Percentiles rank a stretch among this genome's conserved stretches.
These are phyloP conservation scores for Closterium sp. DNA, from an alignment of 139 green algal genomes.

Conservation along the genomic window DNA sequence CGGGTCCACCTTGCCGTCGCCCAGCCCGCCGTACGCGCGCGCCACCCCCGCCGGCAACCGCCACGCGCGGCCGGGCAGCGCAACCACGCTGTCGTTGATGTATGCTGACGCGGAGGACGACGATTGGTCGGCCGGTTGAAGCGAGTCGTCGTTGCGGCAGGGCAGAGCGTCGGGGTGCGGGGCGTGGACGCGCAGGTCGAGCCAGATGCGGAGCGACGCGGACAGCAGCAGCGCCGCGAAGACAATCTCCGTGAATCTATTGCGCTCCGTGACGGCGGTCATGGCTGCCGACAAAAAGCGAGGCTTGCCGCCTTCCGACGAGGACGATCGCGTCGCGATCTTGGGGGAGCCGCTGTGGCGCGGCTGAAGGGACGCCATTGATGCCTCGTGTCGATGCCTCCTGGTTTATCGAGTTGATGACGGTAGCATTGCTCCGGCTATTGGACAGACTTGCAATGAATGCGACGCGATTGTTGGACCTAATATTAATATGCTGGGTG, in stretches of 20 bases:
- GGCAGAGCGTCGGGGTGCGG: not conserved
- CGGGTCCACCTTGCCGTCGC: conserved; percentile 8
- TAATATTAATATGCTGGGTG: not conserved
- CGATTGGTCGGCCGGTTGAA: not conserved
- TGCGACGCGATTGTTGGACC: not conserved
- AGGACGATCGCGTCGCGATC: not conserved
- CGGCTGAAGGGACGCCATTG: not conserved
- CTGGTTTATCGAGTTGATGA: not conserved
- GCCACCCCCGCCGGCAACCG: not conserved
- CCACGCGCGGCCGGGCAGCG: not conserved
- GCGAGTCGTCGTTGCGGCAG: not conserved
- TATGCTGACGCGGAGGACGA: not conserved
- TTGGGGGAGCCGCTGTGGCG: not conserved
- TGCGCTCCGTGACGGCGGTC: not conserved
- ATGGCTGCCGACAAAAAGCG: not conserved
- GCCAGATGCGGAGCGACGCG: not conserved
- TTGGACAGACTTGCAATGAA: not conserved
- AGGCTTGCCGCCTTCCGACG: not conserved
- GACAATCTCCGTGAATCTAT: not conserved
- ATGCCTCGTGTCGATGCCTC: not conserved
- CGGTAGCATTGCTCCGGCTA: not conserved
- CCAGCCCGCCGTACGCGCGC: not conserved
- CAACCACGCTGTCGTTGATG: not conserved
- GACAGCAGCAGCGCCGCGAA: not conserved
- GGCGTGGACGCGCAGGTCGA: not conserved